phyloP scores from a whole-genome alignment of 2,329 filamentous ascomycete genomes.

The Macroventuria anomochaeta region DNA sequence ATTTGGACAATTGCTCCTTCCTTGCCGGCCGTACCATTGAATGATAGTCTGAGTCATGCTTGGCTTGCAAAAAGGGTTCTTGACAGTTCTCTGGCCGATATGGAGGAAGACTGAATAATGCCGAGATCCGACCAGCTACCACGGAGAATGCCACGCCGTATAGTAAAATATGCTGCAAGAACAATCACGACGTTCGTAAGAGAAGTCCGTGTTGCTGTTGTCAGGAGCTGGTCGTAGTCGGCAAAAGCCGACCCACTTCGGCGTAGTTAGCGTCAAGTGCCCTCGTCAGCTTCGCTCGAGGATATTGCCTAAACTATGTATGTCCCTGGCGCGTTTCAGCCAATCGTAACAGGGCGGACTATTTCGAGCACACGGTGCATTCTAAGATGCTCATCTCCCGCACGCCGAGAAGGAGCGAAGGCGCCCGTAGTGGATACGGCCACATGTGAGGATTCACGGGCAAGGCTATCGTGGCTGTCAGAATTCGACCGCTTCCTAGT shows the following conservation, averaged over 20 bases:
- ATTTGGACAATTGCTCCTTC: neutral
- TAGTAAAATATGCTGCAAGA: slow-evolving; percentile 1
- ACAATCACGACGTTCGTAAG: neutral
- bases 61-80: neutral
- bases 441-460: slow-evolving; percentile 5
- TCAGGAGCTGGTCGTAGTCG: slow-evolving; percentile 4
- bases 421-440: slow-evolving; percentile 9
- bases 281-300: slow-evolving; percentile 3
- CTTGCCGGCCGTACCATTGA: neutral
- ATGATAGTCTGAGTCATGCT: slow-evolving; percentile 8
- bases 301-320: slow-evolving; percentile 3
- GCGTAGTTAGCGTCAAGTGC: neutral
- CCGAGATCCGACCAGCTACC: neutral
- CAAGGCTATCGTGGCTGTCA: slow-evolving; percentile 8
- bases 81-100: neutral
- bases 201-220: slow-evolving; percentile 3
- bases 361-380: slow-evolving; percentile 2
- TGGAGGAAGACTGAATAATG: neutral
- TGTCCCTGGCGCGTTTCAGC: slow-evolving; percentile 17
- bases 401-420: slow-evolving; percentile 4
- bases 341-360: slow-evolving; percentile 8
- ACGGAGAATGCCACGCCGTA: slow-evolving; percentile 8
- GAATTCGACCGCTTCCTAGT: slow-evolving; percentile 5
- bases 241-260: slow-evolving; percentile 6
- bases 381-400: slow-evolving; percentile 11